Percentiles rank a stretch among this genome's conserved stretches.
These are phyloP conservation scores for Blastobotrys americana DNA, from an alignment of 805 yeast species.

Conservation along the genomic window DNA sequence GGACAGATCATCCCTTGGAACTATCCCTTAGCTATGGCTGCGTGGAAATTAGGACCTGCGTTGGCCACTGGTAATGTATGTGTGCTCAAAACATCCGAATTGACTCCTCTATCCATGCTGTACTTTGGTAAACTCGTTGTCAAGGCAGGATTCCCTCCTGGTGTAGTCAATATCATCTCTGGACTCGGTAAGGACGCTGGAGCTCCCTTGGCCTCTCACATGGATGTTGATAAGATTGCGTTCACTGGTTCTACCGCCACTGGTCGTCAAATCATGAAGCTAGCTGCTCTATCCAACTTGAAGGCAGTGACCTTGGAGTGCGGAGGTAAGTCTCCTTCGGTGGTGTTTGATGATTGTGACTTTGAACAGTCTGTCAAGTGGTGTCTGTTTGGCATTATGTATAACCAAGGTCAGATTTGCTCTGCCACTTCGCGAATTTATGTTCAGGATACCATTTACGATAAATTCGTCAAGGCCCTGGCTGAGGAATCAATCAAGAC, in stretches of 20 bases:
- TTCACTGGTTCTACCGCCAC: slow-evolving; percentile 93
- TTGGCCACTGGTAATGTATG: slow-evolving; percentile 84
- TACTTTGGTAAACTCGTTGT: slow-evolving; percentile 60
- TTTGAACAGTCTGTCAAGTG: slow-evolving; percentile 66
- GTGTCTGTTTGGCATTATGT: slow-evolving; percentile 77
- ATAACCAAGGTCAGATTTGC: slow-evolving; percentile 94
- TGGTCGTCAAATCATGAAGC: slow-evolving; percentile 75
- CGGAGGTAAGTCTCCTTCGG: slow-evolving; percentile 94
- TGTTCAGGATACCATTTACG: slow-evolving; percentile 80
- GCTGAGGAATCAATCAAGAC: slow-evolving; percentile 42
- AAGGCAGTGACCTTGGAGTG: slow-evolving; percentile 90
- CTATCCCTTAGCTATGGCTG: slow-evolving; percentile 87
- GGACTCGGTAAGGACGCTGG: slow-evolving; percentile 87
- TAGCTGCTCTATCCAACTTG: slow-evolving; percentile 71
- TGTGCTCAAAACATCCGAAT: slow-evolving; percentile 85
- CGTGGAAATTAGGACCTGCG: slow-evolving; percentile 94
- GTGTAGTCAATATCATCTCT: slow-evolving; percentile 79
- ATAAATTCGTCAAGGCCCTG: slow-evolving; percentile 59
- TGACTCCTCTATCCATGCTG: slow-evolving; percentile 84
- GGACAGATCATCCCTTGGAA: slow-evolving; percentile 98
- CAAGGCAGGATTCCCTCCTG: slow-evolving; percentile 87
- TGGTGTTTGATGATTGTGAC: slow-evolving; percentile 81
- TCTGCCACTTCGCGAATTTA: slow-evolving; percentile 90
- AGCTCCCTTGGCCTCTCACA: slow-evolving; percentile 68
- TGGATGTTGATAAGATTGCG: slow-evolving; percentile 79